Evolutionary conservation across 2,329 filamentous ascomycete genomes (phyloP).

Genomic region (Neurospora sp.): DNA sequence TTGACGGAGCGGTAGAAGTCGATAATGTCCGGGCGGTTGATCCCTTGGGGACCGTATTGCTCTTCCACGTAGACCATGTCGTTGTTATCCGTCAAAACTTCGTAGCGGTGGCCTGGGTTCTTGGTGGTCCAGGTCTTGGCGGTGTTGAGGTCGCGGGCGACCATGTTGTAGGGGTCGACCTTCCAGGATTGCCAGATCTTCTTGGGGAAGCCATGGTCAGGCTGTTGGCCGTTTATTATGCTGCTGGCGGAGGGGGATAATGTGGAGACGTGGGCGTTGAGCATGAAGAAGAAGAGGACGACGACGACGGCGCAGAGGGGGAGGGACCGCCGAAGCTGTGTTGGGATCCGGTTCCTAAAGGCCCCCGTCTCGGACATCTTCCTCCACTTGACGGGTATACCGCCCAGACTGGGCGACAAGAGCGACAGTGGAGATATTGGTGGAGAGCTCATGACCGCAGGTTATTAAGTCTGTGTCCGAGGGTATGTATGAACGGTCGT

Average conservation of each 20-base stretch:
- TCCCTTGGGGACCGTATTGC: conserved; percentile 50
- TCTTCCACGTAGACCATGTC: conserved; percentile 56
- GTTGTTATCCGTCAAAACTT: conserved; percentile 59
- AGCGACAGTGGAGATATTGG: conserved; percentile 6
- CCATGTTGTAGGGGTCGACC: conserved; percentile 54
- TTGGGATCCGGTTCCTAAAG: conserved; percentile 28
- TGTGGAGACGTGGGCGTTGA: conserved; percentile 30
- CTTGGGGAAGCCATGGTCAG: conserved; percentile 43
- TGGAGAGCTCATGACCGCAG: conserved; percentile 3
- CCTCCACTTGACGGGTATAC: conserved; percentile 2
- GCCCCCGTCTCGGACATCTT: not conserved
- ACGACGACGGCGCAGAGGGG: conserved; percentile 34
- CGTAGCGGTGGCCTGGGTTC: conserved; percentile 56
- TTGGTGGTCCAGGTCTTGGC: conserved; percentile 56
- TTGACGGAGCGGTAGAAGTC: conserved; percentile 47
- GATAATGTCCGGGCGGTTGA: conserved; percentile 58
- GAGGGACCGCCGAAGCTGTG: conserved; percentile 35
- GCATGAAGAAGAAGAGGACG: conserved; percentile 32
- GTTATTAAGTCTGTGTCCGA: not conserved
- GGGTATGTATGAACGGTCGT: not conserved
- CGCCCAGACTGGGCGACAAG: conserved; percentile 6
- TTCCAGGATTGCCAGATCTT: conserved; percentile 75
- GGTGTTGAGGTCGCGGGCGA: conserved; percentile 46
- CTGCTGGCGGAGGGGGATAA: conserved; percentile 1
- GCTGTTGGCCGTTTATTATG: too few relatives aligned